Evolutionary conservation across 352 stramenopile genomes (phyloP), one percentile per base, ranked within the genome.

Genomic region (Globisporangium splendens): DNA sequence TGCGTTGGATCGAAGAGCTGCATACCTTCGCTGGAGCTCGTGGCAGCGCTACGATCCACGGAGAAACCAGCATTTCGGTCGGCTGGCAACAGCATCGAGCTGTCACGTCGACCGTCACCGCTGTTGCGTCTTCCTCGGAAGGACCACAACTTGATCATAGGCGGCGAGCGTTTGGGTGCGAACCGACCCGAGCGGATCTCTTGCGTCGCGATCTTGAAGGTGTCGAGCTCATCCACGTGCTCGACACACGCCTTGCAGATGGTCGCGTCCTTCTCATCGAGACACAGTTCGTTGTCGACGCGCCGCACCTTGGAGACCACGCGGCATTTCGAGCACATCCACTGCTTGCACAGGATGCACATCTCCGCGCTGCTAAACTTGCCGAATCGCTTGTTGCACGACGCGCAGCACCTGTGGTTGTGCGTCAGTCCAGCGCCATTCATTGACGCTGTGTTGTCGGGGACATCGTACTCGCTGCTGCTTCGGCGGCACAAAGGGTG

Each of bases 171-270:
- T 2, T 22, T 50, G 49, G 56, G 58, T 10, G 14, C 21, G 43
- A 68, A 74, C 28, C 66, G 63, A 1, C 60, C 60, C 1, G 46
- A 57, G 41, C 33, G 54, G 20, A 75, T 64, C 50, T 79, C 67
- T 31, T 79, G 50, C 50, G 62, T 47, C 15, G 70, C 70, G 21
- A 79, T 59, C 13, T 58, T 56, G 21, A 57, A 51, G 35, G 70
- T 58, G 18, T 67, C 31, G 15, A 72, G 68, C 12, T 50, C 58
- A 31, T 51, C 21, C 38, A 73, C 65, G 56, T 72, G 65, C 3
- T 65, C 57, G 22, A 75, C 54, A 8, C 70, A 79, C 12, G 60
- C 63, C 35, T 66, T 66, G 47, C 70, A 79, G 22, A 79, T 62
- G 38, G 59, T 21, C 20, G 59, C 71, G 18, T 72, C 67, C 13